Evolutionary conservation across 352 stramenopile genomes (phyloP), one percentile per base, ranked within the genome.

Genomic region (Phytophthora citricola): DNA sequence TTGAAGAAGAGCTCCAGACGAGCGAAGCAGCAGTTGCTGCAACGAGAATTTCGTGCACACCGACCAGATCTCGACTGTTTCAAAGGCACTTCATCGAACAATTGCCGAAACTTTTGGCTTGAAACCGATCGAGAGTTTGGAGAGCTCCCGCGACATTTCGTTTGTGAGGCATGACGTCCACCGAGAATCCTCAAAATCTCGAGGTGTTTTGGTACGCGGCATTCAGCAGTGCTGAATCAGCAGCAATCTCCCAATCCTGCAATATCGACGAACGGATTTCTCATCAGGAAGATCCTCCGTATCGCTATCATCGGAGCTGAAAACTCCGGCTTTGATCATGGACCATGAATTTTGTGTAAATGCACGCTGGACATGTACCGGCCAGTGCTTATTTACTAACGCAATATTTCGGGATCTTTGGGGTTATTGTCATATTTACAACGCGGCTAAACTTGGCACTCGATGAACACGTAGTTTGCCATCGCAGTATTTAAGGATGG

Each of bases 251-350:
- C 49, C 26, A 39, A 58, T 58, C 51, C 15, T 40, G 49, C 27
- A 26, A 15, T 26, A 47, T 9, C 7, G 9, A 14, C 31, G 31
- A 36, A 14, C 11, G 31, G 31, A 36, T 36, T 14, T 2, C 31
- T 36, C 8, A 0, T 36, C 43, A 15, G 20, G 53, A 27, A 32
- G 12, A 59, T 65, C 14, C 38, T 65, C 58, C 58, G 47, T 65
- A 52, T 58, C 24, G 47, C 22, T 66, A 66, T 66, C 58, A 52
- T 50, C 20, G 47, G 38, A 58, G 57, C 8, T 64, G 46, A 55
- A 64, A 64, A 66, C 39, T 50, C 58, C 39, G 39, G 46, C 20
- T 15, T 43, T 60, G n/a, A 9, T 32, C 2, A 26, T 26, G 4
- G 24, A 26, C n/a, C 11, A 38, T 17, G 22, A 31, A 47, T 11